phyloP scores from a whole-genome alignment of 176 grass and related monocot species.

The Juncus inflexus region DNA sequence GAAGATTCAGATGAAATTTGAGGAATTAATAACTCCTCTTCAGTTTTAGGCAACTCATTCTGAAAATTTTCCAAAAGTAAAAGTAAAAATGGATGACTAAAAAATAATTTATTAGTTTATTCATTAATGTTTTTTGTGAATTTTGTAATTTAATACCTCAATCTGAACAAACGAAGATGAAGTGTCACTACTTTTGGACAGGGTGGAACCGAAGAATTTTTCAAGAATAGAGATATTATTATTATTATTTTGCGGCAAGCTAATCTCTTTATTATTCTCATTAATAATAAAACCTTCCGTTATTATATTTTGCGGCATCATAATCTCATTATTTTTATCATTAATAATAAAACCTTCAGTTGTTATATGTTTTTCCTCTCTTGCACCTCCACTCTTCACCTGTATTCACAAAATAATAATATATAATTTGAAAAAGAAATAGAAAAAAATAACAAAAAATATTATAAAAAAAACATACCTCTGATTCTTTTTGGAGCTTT shows the following conservation, averaged over 20 bases:
- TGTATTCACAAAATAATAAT: constrained; percentile 4
- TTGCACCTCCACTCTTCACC: constrained; percentile 27
- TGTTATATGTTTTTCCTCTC: neutral
- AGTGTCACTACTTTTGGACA: constrained; percentile 45
- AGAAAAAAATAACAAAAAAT: neutral
- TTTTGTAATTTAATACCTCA: constrained; percentile 10
- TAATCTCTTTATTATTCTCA: constrained; percentile 43
- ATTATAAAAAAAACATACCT: constrained; percentile 27
- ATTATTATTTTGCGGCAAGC: constrained; percentile 24
- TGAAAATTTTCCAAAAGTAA: constrained; percentile 33
- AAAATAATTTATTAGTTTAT: neutral
- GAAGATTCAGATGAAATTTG: constrained; percentile 53
- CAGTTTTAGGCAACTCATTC: constrained; percentile 45
- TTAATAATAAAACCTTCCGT: constrained; percentile 50
- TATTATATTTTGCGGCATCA: constrained; percentile 16
- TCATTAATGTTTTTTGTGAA: too few relatives aligned
- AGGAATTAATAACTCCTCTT: constrained; percentile 32
- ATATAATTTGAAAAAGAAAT: neutral
- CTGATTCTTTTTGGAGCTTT: constrained; percentile 32
- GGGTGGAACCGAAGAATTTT: constrained; percentile 68
- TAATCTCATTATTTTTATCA: constrained; percentile 31
- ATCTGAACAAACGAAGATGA: constrained; percentile 41
- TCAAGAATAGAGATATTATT: constrained; percentile 69
- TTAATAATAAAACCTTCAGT: constrained; percentile 17
- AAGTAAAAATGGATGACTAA: constrained; percentile 23